Evolutionary conservation across 768 basidiomycete genomes (phyloP).

Genomic region (Lactarius deliciosus): DNA sequence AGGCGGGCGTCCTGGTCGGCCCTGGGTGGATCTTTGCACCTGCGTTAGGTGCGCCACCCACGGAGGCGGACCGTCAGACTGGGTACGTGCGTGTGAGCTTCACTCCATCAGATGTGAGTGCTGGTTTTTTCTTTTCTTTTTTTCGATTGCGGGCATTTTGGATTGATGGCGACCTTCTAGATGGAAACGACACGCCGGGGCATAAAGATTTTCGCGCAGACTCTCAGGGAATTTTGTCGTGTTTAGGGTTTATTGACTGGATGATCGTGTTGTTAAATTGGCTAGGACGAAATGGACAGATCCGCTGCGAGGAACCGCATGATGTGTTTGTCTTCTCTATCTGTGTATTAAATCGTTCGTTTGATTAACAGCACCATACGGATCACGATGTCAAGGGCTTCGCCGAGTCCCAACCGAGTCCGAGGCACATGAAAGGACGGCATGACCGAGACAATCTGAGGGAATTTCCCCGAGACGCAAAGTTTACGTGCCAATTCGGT

Average conservation of each 20-base stretch:
- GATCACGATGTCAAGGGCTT: too few species aligned
- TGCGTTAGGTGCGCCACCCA: neutral
- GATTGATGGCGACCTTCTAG: constrained; percentile 18
- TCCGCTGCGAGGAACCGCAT: neutral
- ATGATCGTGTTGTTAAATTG: too few species aligned
- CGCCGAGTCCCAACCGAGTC: too few species aligned
- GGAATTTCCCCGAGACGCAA: too few species aligned
- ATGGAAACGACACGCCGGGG: constrained; percentile 25
- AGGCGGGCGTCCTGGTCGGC: constrained; percentile 62
- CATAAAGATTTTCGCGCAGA: constrained; percentile 23
- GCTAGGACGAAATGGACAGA: neutral
- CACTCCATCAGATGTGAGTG: constrained; percentile 51
- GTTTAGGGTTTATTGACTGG: neutral
- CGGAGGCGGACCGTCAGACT: constrained; percentile 27
- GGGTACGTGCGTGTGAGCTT: constrained; percentile 62
- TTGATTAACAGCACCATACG: too few species aligned
- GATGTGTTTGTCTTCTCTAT: neutral
- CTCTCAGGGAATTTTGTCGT: constrained; percentile 21
- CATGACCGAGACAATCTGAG: too few species aligned
- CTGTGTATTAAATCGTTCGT: too few species aligned
- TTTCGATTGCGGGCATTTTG: neutral
- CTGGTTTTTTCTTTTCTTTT: neutral
- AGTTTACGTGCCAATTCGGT: too few species aligned
- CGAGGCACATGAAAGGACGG: too few species aligned
- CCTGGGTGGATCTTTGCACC: constrained; percentile 49